Conservation (phyloP, 352 stramenopile species). For the Thalassiosira livingstoniorum region DNA sequence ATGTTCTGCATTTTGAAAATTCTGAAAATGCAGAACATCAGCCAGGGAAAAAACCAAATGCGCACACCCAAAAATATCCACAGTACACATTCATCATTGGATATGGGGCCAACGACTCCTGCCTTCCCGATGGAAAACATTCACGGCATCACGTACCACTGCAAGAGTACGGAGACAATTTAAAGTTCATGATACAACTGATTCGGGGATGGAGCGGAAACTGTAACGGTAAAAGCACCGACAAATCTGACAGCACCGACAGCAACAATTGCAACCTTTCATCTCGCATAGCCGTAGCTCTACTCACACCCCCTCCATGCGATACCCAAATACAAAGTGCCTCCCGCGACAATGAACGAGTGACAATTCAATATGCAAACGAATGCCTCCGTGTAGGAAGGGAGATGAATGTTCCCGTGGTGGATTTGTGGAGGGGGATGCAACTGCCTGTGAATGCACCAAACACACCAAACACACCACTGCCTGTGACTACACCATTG, state of each 20-base stretch:
- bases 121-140: slow-evolving; percentile 41
- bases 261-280: background rate
- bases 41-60: background rate
- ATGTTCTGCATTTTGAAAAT: slow-evolving; percentile 5
- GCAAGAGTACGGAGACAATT: slow-evolving; percentile 71
- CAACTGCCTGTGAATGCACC: slow-evolving; percentile 23
- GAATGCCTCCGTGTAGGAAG: slow-evolving; percentile 59
- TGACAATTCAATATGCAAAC: slow-evolving; percentile 69
- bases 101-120: slow-evolving; percentile 57
- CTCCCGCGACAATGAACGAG: slow-evolving; percentile 52
- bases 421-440: slow-evolving; percentile 78
- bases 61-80: slow-evolving; percentile 22
- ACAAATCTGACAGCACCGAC: background rate
- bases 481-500: slow-evolving; percentile 29
- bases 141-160: slow-evolving; percentile 73
- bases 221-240: background rate
- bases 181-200: slow-evolving; percentile 67
- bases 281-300: slow-evolving; percentile 50
- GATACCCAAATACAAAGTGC: slow-evolving; percentile 60
- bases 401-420: slow-evolving; percentile 57
- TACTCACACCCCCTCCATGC: slow-evolving; percentile 74
- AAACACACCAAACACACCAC: background rate
- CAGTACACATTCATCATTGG: slow-evolving; percentile 56
- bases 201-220: slow-evolving; percentile 48
- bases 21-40: background rate